Percentiles rank a stretch among this genome's conserved stretches.
Evolutionary conservation across 2,329 filamentous ascomycete species (phyloP).

Genomic region (Pezicula neosporulosa): DNA sequence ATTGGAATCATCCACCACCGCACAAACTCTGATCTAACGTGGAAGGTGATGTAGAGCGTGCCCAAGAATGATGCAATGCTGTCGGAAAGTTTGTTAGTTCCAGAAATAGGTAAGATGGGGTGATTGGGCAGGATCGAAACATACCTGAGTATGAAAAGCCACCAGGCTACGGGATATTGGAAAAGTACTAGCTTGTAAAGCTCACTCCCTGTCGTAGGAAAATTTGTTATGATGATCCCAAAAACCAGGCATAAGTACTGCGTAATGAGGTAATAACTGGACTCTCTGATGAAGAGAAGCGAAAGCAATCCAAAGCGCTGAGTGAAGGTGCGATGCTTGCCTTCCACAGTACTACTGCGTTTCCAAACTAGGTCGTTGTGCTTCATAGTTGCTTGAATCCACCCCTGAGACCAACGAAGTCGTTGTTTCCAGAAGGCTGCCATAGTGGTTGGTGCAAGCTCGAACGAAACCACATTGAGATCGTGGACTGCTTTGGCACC

Average conservation of each 20-base stretch:
- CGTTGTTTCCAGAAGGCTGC: slow-evolving; percentile 46
- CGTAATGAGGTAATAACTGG: slow-evolving; percentile 44
- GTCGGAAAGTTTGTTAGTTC: background rate
- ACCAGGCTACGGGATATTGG: slow-evolving; percentile 42
- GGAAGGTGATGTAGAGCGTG: slow-evolving; percentile 42
- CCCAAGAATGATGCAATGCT: slow-evolving; percentile 38
- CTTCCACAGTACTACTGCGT: slow-evolving; percentile 30
- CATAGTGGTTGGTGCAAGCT: slow-evolving; percentile 42
- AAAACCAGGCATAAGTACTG: slow-evolving; percentile 43
- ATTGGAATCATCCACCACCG: slow-evolving; percentile 35
- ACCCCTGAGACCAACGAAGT: slow-evolving; percentile 45
- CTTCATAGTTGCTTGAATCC: slow-evolving; percentile 42
- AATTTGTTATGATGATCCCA: slow-evolving; percentile 42
- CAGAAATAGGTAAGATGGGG: background rate
- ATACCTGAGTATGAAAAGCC: slow-evolving; percentile 42
- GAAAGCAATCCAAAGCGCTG: slow-evolving; percentile 41
- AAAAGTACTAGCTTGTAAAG: slow-evolving; percentile 42
- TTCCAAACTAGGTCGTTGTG: slow-evolving; percentile 40
- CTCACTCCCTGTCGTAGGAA: slow-evolving; percentile 33
- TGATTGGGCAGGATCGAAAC: slow-evolving; percentile 6
- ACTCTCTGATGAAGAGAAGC: slow-evolving; percentile 40
- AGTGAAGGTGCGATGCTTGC: slow-evolving; percentile 30
- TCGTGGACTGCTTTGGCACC: slow-evolving; percentile 43
- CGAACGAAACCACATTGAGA: slow-evolving; percentile 44
- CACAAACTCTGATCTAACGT: slow-evolving; percentile 42